Evolutionary conservation across 129 eudicot species (phyloP).

Genomic region (Solidago caesia): DNA sequence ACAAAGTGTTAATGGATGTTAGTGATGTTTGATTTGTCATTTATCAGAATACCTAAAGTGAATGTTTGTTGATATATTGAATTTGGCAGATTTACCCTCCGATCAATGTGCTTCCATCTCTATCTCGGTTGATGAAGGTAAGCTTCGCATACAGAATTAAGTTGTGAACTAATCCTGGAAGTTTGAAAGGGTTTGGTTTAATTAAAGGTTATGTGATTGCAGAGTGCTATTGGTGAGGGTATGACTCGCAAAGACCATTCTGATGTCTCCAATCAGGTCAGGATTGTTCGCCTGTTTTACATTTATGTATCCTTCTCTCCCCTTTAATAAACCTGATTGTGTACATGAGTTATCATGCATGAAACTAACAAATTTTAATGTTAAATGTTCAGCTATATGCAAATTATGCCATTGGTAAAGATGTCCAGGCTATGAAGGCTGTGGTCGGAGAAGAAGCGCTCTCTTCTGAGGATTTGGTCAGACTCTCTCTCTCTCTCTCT

Average conservation of each 20-base stretch:
- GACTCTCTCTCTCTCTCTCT: slow-evolving; percentile 32
- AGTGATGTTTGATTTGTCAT: slow-evolving; percentile 7
- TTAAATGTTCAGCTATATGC: slow-evolving; percentile 68
- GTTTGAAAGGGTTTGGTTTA: slow-evolving; percentile 8
- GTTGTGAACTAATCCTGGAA: not conserved
- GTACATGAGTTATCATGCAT: not conserved
- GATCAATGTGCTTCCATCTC: slow-evolving; percentile 94
- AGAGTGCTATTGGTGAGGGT: slow-evolving; percentile 99
- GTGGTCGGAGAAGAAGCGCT: slow-evolving; percentile 99
- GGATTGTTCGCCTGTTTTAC: not conserved
- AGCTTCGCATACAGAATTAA: slow-evolving; percentile 15
- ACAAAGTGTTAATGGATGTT: not conserved
- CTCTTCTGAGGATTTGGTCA: slow-evolving; percentile 96
- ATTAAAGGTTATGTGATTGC: slow-evolving; percentile 34
- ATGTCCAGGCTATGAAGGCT: slow-evolving; percentile 99
- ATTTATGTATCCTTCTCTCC: not conserved
- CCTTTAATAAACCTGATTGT: not conserved
- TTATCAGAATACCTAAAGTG: slow-evolving; percentile 17
- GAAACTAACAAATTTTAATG: not conserved
- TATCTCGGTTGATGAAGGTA: slow-evolving; percentile 98
- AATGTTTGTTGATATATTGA: slow-evolving; percentile 25
- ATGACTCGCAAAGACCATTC: slow-evolving; percentile 99
- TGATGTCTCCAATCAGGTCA: slow-evolving; percentile 97
- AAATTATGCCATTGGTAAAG: slow-evolving; percentile 98
- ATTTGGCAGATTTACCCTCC: slow-evolving; percentile 87